A percentile compares a stretch with the other conserved stretches of the same genome.
These are phyloP conservation scores for Hemerocallis citrina DNA, from an alignment of 106 monocot species.

Conservation along the genomic window DNA sequence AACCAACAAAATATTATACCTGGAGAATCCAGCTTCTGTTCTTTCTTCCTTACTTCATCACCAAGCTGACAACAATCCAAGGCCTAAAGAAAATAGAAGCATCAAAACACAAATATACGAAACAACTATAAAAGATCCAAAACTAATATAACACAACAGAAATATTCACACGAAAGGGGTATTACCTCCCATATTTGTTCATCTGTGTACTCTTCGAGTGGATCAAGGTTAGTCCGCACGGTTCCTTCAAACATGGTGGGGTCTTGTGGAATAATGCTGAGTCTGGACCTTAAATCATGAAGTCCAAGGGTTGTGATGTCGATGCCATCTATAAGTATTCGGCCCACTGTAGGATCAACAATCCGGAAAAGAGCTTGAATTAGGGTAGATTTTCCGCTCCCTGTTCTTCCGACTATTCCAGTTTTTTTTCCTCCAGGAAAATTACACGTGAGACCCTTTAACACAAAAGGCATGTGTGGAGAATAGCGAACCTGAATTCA, in stretches of 20 bases:
- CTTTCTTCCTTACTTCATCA: constrained; percentile 68
- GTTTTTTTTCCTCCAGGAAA: constrained; percentile 64
- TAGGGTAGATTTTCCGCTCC: constrained; percentile 80
- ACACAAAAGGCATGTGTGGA: constrained; percentile 70
- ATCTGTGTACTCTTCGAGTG: constrained; percentile 74
- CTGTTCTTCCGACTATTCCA: constrained; percentile 83
- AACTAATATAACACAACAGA: too few species aligned
- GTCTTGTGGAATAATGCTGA: constrained; percentile 93
- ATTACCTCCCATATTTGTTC: constrained; percentile 84
- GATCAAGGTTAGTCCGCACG: constrained; percentile 72
- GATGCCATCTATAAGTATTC: constrained; percentile 53
- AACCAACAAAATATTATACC: constrained; percentile 17
- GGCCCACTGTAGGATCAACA: constrained; percentile 60
- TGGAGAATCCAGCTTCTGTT: constrained; percentile 67
- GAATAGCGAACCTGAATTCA: constrained; percentile 85
- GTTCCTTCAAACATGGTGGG: constrained; percentile 96
- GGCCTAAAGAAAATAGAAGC: constrained; percentile 30
- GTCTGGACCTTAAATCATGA: constrained; percentile 72
- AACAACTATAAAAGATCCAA: too few species aligned
- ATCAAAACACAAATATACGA: too few species aligned
- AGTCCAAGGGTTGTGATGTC: constrained; percentile 72
- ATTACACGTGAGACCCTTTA: constrained; percentile 61
- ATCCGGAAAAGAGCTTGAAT: constrained; percentile 80
- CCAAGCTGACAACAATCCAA: constrained; percentile 82
- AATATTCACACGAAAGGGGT: too few species aligned